Conservation (phyloP, 2,329 filamentous ascomycete genomes). For the Paradendryphiella salina region DNA sequence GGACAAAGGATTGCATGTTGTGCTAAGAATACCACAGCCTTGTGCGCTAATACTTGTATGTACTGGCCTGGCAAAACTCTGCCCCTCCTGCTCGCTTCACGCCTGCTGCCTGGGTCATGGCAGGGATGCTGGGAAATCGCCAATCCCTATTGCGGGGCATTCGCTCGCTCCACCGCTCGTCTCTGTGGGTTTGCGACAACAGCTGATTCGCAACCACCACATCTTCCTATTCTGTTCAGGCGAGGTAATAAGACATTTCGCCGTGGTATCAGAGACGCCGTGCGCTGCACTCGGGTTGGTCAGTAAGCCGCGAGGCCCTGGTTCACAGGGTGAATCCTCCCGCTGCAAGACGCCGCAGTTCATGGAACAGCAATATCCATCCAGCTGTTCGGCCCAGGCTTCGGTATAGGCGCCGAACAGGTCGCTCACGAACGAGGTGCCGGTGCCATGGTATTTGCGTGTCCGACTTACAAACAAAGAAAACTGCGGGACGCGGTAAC, state of each 20-base stretch:
- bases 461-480: background rate
- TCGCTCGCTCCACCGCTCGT: background rate
- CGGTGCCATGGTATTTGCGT: background rate
- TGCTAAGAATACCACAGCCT: slow-evolving; percentile 8
- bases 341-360: slow-evolving; percentile 22
- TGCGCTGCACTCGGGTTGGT: slow-evolving; percentile 1
- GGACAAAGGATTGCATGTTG: background rate
- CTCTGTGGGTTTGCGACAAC: slow-evolving; percentile 1
- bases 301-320: slow-evolving; percentile 9
- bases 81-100: slow-evolving; percentile 18
- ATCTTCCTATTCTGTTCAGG: background rate
- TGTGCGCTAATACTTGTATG: background rate
- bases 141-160: slow-evolving; percentile 5
- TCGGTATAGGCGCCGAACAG: background rate
- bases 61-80: background rate
- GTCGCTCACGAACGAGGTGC: background rate
- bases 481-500: background rate
- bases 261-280: background rate
- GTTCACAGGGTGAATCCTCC: slow-evolving; percentile 19
- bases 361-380: background rate
- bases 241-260: background rate
- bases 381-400: background rate
- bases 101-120: background rate
- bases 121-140: background rate
- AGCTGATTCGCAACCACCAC: background rate